A percentile compares a stretch with the other conserved stretches of the same genome.
phyloP scores from a whole-genome alignment of 495 filamentous ascomycete genomes.

The Melanomma pulvis-pyrius region DNA sequence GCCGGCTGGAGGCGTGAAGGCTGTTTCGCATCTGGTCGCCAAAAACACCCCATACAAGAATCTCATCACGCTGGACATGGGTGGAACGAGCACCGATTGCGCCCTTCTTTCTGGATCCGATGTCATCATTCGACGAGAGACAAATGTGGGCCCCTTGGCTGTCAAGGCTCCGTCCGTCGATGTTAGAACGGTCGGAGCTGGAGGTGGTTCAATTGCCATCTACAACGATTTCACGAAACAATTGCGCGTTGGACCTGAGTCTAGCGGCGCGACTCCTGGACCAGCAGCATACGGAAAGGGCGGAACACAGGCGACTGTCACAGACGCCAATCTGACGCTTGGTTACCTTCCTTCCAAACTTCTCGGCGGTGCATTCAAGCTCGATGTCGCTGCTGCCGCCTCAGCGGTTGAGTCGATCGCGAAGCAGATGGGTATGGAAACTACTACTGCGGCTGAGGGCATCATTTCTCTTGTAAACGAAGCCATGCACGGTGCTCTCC shows the following conservation, averaged over 20 bases:
- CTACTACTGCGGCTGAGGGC: slow-evolving; percentile 52
- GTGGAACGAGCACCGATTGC: slow-evolving; percentile 55
- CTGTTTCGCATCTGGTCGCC: slow-evolving; percentile 53
- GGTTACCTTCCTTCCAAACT: slow-evolving; percentile 54
- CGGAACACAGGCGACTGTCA: slow-evolving; percentile 52
- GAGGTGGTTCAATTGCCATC: slow-evolving; percentile 53
- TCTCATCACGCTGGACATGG: slow-evolving; percentile 57
- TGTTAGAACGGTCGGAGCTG: slow-evolving; percentile 55
- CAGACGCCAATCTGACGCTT: slow-evolving; percentile 55
- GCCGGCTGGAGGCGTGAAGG: slow-evolving; percentile 54
- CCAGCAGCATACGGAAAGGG: slow-evolving; percentile 56
- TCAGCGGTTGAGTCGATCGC: slow-evolving; percentile 50
- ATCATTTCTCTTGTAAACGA: slow-evolving; percentile 56
- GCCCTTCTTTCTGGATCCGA: slow-evolving; percentile 53
- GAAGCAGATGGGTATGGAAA: slow-evolving; percentile 49
- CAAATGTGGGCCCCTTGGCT: slow-evolving; percentile 50
- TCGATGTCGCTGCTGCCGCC: slow-evolving; percentile 49
- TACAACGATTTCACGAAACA: slow-evolving; percentile 55
- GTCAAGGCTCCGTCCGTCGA: slow-evolving; percentile 55
- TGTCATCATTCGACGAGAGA: slow-evolving; percentile 54
- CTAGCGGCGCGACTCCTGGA: slow-evolving; percentile 52
- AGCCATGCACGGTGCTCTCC: slow-evolving; percentile 56
- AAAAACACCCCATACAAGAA: slow-evolving; percentile 54
- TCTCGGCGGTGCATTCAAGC: slow-evolving; percentile 51
- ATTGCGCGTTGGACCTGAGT: slow-evolving; percentile 55